These are phyloP conservation scores for Umbellularia californica DNA, from an alignment of 164 flowering plant genomes.

Conservation along the genomic window DNA sequence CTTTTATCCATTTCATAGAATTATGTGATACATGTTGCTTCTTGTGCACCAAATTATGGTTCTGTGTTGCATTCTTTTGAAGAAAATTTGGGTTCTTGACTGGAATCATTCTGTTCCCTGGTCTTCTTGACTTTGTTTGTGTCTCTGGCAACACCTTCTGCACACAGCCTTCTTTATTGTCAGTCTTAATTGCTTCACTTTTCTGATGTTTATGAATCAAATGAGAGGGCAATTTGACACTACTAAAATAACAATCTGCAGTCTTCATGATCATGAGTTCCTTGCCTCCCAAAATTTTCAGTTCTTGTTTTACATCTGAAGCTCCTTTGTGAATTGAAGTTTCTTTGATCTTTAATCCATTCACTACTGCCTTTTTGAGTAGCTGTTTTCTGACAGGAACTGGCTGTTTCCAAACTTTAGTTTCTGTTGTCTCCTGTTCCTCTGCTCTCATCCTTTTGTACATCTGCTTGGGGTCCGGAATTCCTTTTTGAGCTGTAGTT, in stretches of 20 bases:
- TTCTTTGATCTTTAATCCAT: neutral
- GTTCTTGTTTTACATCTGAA: neutral
- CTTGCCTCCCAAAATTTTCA: neutral
- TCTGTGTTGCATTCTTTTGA: conserved; percentile 11
- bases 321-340: neutral
- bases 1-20: conserved; percentile 19
- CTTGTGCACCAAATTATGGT: conserved; percentile 8
- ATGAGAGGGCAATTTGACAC: conserved; percentile 24
- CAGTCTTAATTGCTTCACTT: conserved; percentile 23
- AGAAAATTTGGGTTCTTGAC: conserved; percentile 17
- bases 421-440: neutral
- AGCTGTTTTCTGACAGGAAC: neutral
- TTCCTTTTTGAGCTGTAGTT: neutral
- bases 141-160: conserved; percentile 19
- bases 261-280: conserved; percentile 18
- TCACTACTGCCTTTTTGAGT: neutral
- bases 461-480: neutral
- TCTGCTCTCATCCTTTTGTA: neutral
- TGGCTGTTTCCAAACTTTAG: neutral
- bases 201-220: conserved; percentile 17
- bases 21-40: conserved; percentile 6
- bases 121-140: conserved; percentile 25
- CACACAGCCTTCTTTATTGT: conserved; percentile 22
- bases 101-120: conserved; percentile 18
- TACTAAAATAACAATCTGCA: conserved; percentile 12